phyloP scores from a whole-genome alignment of 2,329 filamentous ascomycete genomes.

The Fusarium lyarnte region DNA sequence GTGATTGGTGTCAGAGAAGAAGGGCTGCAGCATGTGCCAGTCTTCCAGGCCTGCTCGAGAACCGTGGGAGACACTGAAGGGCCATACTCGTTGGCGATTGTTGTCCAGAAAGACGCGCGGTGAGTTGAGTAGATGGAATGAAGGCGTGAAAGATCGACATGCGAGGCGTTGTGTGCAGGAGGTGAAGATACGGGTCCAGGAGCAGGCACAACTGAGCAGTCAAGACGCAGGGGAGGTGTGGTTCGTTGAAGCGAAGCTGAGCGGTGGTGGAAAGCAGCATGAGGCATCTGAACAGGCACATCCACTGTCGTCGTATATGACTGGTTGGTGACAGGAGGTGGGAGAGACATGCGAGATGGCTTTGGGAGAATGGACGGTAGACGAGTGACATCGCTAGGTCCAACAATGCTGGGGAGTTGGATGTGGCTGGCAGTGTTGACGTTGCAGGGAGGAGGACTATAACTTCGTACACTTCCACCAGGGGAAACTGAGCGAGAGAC shows the following conservation, averaged over 20 bases:
- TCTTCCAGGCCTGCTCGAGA: slow-evolving; percentile 77
- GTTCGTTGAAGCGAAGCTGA: slow-evolving; percentile 48
- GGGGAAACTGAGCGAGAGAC: slow-evolving; percentile 61
- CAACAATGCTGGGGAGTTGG: slow-evolving; percentile 63
- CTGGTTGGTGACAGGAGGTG: slow-evolving; percentile 50
- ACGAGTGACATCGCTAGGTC: slow-evolving; percentile 55
- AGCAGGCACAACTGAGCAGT: slow-evolving; percentile 62
- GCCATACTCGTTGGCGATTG: slow-evolving; percentile 78
- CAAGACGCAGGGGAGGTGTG: slow-evolving; percentile 64
- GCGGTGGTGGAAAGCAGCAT: slow-evolving; percentile 52
- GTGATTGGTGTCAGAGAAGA: slow-evolving; percentile 60
- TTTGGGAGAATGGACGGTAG: slow-evolving; percentile 74
- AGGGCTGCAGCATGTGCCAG: slow-evolving; percentile 55
- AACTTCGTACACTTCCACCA: slow-evolving; percentile 56
- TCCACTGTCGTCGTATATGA: slow-evolving; percentile 56
- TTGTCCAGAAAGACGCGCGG: slow-evolving; percentile 76
- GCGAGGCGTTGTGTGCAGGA: slow-evolving; percentile 49
- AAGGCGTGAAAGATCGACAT: slow-evolving; percentile 73
- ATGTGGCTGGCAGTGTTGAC: slow-evolving; percentile 54
- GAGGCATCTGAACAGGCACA: slow-evolving; percentile 56
- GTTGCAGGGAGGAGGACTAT: slow-evolving; percentile 57
- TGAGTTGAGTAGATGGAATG: slow-evolving; percentile 76
- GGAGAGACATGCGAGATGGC: slow-evolving; percentile 63
- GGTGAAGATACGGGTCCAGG: slow-evolving; percentile 50
- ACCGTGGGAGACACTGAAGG: slow-evolving; percentile 67